Evolutionary conservation across 1,139 yeast species (phyloP).

Genomic region (Suhomyces yuchorum): DNA sequence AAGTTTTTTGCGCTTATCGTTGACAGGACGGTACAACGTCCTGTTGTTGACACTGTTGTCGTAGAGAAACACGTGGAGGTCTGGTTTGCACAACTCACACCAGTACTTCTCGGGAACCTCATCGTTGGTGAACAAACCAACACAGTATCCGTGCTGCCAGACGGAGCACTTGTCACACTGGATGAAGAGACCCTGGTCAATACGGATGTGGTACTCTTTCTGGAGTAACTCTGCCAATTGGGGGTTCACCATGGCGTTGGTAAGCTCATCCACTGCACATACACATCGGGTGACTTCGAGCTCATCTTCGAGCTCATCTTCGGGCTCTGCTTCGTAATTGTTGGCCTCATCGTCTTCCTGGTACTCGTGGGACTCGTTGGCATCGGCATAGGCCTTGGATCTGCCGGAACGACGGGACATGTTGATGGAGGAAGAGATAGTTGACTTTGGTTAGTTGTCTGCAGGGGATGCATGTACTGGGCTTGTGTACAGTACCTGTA

Average conservation of each 20-base stretch:
- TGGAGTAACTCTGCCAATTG: constrained; percentile 49
- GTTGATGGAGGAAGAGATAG: background rate
- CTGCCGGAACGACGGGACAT: constrained; percentile 39
- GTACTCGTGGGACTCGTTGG: constrained; percentile 16
- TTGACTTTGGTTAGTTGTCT: background rate
- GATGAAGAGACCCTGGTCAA: constrained; percentile 76
- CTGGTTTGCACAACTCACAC: constrained; percentile 91
- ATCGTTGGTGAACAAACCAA: constrained; percentile 71
- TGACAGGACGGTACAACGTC: constrained; percentile 53
- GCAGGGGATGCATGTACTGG: background rate
- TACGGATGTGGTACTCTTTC: constrained; percentile 60
- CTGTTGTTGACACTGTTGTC: constrained; percentile 35
- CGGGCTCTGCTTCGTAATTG: constrained; percentile 27
- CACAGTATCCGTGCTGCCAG: constrained; percentile 98
- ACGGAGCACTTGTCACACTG: constrained; percentile 92
- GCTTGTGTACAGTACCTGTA: background rate
- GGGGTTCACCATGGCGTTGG: constrained; percentile 33
- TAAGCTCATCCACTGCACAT: constrained; percentile 76
- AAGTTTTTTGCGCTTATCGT: constrained; percentile 49
- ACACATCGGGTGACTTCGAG: constrained; percentile 88
- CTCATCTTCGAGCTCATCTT: constrained; percentile 43
- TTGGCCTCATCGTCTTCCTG: constrained; percentile 25
- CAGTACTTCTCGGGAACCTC: constrained; percentile 89
- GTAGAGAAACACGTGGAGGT: constrained; percentile 59
- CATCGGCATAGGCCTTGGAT: constrained; percentile 22